Conservation (phyloP, 2,329 filamentous ascomycete species). For the Penicillium frequentans region DNA sequence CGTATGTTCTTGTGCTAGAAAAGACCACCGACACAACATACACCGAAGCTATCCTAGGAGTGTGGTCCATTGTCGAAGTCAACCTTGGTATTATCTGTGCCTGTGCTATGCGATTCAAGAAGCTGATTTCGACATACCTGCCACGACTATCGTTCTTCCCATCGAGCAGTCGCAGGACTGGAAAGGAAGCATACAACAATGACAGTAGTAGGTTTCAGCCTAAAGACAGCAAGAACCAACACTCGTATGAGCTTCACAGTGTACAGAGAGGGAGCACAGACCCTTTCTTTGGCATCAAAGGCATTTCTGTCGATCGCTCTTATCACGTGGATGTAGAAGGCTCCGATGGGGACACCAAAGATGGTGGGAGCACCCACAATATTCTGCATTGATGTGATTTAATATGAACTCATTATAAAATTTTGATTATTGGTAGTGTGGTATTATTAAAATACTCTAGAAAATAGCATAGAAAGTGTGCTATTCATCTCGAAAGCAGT, state of each 20-base stretch:
- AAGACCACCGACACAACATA: constrained; percentile 8
- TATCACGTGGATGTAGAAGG: neutral
- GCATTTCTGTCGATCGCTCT: neutral
- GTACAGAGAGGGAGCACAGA: neutral
- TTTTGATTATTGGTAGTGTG: too few species aligned
- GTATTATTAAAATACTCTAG: too few species aligned
- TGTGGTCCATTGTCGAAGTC: constrained; percentile 18
- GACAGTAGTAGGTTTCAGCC: constrained; percentile 2
- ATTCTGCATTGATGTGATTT: neutral
- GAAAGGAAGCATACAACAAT: neutral
- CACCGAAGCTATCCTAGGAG: constrained; percentile 9
- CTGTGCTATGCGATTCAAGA: constrained; percentile 17
- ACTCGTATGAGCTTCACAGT: neutral
- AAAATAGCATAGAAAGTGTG: too few species aligned
- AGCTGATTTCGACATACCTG: constrained; percentile 8
- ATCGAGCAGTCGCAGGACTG: neutral
- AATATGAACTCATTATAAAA: neutral
- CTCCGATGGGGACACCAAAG: neutral
- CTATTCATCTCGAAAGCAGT: too few species aligned
- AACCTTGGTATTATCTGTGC: constrained; percentile 20
- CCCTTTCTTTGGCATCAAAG: neutral
- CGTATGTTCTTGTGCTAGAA: constrained; percentile 10
- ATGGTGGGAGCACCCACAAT: neutral
- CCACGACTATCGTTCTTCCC: constrained; percentile 5
- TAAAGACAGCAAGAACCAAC: neutral